Conservation (phyloP, 805 yeast genomes). For the Pichia nakasei region DNA sequence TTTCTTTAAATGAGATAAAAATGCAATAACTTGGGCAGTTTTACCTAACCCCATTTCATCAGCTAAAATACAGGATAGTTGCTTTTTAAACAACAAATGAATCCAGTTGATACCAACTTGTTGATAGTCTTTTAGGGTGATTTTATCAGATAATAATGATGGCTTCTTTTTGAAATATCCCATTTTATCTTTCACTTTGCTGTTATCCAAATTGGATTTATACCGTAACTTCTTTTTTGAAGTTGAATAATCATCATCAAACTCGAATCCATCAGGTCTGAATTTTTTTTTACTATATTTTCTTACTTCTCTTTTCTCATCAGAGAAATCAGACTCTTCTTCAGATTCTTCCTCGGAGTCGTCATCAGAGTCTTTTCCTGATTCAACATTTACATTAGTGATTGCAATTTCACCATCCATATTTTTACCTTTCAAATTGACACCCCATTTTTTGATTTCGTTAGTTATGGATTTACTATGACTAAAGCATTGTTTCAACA, state of each 20-base stretch:
- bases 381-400: constrained; percentile 35
- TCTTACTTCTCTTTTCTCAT: constrained; percentile 32
- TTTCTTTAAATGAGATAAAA: constrained; percentile 76
- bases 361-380: constrained; percentile 12
- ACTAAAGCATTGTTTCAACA: constrained; percentile 72
- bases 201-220: constrained; percentile 24
- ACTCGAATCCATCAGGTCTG: constrained; percentile 34
- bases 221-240: constrained; percentile 12
- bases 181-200: constrained; percentile 11
- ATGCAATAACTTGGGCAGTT: constrained; percentile 92
- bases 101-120: constrained; percentile 98
- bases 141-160: constrained; percentile 46
- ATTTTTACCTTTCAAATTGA: constrained; percentile 49
- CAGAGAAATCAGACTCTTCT: constrained; percentile 27
- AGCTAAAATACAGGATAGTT: constrained; percentile 86
- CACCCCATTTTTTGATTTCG: constrained; percentile 85
- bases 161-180: constrained; percentile 68
- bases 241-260: constrained; percentile 21
- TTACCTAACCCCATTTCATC: constrained; percentile 99
- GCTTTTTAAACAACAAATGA: constrained; percentile 62
- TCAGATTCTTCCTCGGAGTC: constrained; percentile 7
- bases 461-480: constrained; percentile 62
- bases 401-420: constrained; percentile 54
- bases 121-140: constrained; percentile 79
- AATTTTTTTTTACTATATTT: constrained; percentile 1